These are phyloP conservation scores for Eimeria mitis DNA, from an alignment of 169 alveolate genomes.

Conservation along the genomic window DNA sequence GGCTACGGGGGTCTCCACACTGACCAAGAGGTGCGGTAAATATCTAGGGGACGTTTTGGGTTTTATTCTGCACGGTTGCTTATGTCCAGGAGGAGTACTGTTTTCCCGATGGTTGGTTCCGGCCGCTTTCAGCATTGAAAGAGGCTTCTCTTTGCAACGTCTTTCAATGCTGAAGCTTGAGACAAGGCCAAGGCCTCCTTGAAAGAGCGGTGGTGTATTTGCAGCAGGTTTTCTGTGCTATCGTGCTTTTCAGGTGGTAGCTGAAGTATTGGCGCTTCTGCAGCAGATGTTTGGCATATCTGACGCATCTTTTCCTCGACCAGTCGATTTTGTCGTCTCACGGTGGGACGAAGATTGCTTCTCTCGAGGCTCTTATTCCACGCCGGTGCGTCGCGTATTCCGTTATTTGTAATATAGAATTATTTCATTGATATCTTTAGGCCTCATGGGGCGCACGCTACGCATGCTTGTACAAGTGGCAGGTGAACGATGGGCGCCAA, in stretches of 20 bases:
- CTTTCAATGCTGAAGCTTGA: neutral
- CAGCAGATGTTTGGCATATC: slow-evolving; percentile 79
- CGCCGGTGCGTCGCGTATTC: slow-evolving; percentile 49
- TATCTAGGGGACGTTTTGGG: neutral
- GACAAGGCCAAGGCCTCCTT: neutral
- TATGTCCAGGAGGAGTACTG: neutral
- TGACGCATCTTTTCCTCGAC: slow-evolving; percentile 70
- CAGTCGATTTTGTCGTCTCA: slow-evolving; percentile 78
- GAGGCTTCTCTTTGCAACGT: too few relatives aligned
- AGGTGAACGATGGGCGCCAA: neutral
- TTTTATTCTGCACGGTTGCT: neutral
- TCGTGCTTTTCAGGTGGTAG: slow-evolving; percentile 69
- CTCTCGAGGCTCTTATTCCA: slow-evolving; percentile 76
- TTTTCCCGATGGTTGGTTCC: neutral
- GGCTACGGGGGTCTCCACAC: slow-evolving; percentile 81
- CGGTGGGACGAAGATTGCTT: slow-evolving; percentile 82
- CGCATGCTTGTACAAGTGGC: neutral
- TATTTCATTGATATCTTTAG: neutral
- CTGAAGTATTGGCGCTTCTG: slow-evolving; percentile 79
- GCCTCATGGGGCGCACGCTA: neutral
- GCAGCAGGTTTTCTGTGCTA: neutral
- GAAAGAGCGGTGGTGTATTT: neutral
- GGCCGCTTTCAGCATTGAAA: too few relatives aligned
- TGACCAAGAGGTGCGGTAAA: slow-evolving; percentile 68
- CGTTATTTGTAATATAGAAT: neutral